Conservation (phyloP, 805 yeast species). For the Myxozyma lipomycoides region DNA sequence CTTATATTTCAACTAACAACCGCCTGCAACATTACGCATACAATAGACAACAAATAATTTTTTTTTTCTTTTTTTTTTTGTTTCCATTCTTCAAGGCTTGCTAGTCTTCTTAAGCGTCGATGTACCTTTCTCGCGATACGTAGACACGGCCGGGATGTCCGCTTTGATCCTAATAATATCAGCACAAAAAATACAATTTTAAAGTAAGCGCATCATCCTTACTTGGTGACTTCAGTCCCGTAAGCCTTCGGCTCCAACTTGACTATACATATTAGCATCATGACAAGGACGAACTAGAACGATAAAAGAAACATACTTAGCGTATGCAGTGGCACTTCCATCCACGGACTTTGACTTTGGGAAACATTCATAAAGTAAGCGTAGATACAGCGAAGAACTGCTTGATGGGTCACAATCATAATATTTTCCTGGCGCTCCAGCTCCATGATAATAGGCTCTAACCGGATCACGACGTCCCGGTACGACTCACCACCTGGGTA, state of each 20-base stretch:
- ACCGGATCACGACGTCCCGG: slow-evolving; percentile 87
- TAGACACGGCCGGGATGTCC: slow-evolving; percentile 94
- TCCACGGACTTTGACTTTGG: slow-evolving; percentile 97
- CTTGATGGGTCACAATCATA: slow-evolving; percentile 94
- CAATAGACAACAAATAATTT: too few relatives aligned
- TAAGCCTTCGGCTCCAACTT: slow-evolving; percentile 94
- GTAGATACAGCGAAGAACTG: slow-evolving; percentile 90
- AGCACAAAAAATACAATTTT: background rate
- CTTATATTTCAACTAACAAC: too few relatives aligned
- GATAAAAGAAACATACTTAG: slow-evolving; percentile 43
- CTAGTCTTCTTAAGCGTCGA: slow-evolving; percentile 4
- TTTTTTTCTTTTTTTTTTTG: too few relatives aligned
- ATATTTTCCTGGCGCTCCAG: slow-evolving; percentile 95
- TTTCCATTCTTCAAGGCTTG: background rate
- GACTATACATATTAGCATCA: slow-evolving; percentile 35
- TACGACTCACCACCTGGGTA: slow-evolving; percentile 97
- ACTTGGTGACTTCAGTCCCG: slow-evolving; percentile 70
- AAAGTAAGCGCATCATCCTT: background rate
- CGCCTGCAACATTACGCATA: too few relatives aligned
- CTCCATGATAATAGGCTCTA: slow-evolving; percentile 98
- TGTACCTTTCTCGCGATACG: slow-evolving; percentile 86
- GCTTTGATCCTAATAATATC: slow-evolving; percentile 63
- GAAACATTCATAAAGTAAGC: slow-evolving; percentile 99
- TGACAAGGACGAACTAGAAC: background rate
- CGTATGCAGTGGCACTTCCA: slow-evolving; percentile 96